Evolutionary conservation across 345 rosid genomes (phyloP), one percentile per base, ranked within the genome.

Genomic region (Linum trigynum): DNA sequence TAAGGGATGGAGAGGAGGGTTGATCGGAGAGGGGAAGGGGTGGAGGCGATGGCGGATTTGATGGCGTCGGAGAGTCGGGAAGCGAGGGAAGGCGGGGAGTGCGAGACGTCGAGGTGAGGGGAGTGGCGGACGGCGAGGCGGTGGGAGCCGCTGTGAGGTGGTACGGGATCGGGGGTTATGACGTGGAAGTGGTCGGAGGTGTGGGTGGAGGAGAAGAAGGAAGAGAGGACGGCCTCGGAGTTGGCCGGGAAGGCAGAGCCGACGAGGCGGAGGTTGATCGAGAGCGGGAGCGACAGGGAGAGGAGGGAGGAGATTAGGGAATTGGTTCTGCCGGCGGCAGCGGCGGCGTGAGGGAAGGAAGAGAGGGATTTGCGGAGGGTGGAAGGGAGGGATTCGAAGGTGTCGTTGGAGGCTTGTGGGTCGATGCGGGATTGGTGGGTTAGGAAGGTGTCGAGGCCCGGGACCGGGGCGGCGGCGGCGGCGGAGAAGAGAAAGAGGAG

Each of bases 341-440:
- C 39, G 66, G 17, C 39, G 69, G n/a, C 3, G 16, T 0, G 65
- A 3, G 63, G 73, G 9, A 53, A 67, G 12, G 35, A 12, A 7
- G 78, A 70, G 62, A 70, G 78, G 2, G 71, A 42, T 11, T 63
- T 74, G 59, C 67, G 70, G 45, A 75, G 65, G 56, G 78, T 58
- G 16, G 66, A 62, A 37, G 78, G 69, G 38, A 75, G 68, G 39
- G 62, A 62, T 15, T 17, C 3, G 67, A 70, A 75, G 32, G 74
- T 32, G 71, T 90, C 96, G 69, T 90, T 94, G 23, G 78, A 57
- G 42, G 91, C 80, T 50, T 77, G 81, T 7, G 88, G 92, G 74
- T 94, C 96, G 50, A 70, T 36, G 39, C 75, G 59, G 51, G 65
- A 75, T 60, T 67, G 74, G 1, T 66, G 65, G 10, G 71, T 61